Conservation (phyloP, 2,329 filamentous ascomycete species). For the Boeremia exigua region DNA sequence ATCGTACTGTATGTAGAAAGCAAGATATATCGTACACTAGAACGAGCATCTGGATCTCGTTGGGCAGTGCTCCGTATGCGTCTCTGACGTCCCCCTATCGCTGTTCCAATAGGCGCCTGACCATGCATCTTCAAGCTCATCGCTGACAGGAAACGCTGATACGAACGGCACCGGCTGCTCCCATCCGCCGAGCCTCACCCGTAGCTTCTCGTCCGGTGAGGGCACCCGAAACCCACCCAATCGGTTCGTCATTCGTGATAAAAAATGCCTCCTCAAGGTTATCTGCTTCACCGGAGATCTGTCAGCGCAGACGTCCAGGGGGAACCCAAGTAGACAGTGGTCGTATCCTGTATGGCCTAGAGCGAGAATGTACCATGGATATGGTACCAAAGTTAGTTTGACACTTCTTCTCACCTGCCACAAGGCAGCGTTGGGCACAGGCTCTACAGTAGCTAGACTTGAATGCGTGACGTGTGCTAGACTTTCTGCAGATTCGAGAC, state of each 20-base stretch:
- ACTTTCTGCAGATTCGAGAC: too few species aligned
- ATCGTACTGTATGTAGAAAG: background rate
- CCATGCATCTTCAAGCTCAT: too few species aligned
- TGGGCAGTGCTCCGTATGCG: too few species aligned
- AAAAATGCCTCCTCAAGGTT: background rate
- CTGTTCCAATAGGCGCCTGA: background rate
- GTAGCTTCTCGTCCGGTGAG: constrained; percentile 2
- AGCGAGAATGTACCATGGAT: too few species aligned
- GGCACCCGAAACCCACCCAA: background rate
- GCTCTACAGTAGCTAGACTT: too few species aligned
- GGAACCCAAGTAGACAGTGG: background rate
- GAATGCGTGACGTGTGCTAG: too few species aligned
- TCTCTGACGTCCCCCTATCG: too few species aligned
- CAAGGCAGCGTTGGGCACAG: too few species aligned
- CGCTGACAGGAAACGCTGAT: background rate
- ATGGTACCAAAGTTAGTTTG: too few species aligned
- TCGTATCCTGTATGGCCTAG: background rate
- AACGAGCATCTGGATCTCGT: too few species aligned
- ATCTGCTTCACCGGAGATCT: constrained; percentile 1
- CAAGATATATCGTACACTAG: background rate
- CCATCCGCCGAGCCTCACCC: background rate
- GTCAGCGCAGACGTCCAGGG: background rate
- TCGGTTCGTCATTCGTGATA: background rate
- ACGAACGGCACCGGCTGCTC: background rate
- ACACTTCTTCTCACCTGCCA: too few species aligned